phyloP scores from a whole-genome alignment of 768 basidiomycete species.

The Pholiota microspora region DNA sequence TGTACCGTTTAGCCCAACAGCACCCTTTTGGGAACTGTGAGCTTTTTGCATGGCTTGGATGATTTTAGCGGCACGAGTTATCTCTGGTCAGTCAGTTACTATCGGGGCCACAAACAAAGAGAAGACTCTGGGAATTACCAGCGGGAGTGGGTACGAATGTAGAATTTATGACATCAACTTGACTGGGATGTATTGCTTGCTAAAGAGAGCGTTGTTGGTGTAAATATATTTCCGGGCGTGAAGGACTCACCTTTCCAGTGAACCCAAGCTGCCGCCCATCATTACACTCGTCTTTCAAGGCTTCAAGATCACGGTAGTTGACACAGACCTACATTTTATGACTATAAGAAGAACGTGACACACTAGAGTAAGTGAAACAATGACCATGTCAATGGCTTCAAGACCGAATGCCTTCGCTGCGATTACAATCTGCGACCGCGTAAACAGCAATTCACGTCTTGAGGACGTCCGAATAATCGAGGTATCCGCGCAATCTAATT shows the following conservation, averaged over 20 bases:
- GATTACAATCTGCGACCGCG: slow-evolving; percentile 79
- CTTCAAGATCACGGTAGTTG: slow-evolving; percentile 73
- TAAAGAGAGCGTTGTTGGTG: slow-evolving; percentile 23
- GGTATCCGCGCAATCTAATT: slow-evolving; percentile 89
- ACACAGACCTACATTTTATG: slow-evolving; percentile 68
- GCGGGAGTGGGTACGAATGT: slow-evolving; percentile 74
- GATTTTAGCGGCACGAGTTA: slow-evolving; percentile 73
- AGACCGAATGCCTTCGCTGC: slow-evolving; percentile 82
- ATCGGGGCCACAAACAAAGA: neutral
- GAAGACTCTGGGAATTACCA: slow-evolving; percentile 44
- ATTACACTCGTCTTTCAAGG: slow-evolving; percentile 68
- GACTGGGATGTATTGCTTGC: slow-evolving; percentile 95
- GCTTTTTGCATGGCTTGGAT: slow-evolving; percentile 62
- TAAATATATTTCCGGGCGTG: neutral
- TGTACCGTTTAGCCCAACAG: slow-evolving; percentile 74
- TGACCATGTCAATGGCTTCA: slow-evolving; percentile 86
- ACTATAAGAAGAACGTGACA: neutral
- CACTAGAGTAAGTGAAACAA: slow-evolving; percentile 20
- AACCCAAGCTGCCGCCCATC: slow-evolving; percentile 86
- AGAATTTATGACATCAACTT: slow-evolving; percentile 73
- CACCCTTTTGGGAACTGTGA: slow-evolving; percentile 54
- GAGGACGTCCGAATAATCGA: slow-evolving; percentile 75
- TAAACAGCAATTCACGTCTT: slow-evolving; percentile 75
- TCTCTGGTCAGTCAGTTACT: slow-evolving; percentile 44
- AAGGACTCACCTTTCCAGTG: slow-evolving; percentile 71